Base-by-base conservation (phyloP, 495 filamentous ascomycete genomes). In the Saxophila tyrrhenica region DNA sequence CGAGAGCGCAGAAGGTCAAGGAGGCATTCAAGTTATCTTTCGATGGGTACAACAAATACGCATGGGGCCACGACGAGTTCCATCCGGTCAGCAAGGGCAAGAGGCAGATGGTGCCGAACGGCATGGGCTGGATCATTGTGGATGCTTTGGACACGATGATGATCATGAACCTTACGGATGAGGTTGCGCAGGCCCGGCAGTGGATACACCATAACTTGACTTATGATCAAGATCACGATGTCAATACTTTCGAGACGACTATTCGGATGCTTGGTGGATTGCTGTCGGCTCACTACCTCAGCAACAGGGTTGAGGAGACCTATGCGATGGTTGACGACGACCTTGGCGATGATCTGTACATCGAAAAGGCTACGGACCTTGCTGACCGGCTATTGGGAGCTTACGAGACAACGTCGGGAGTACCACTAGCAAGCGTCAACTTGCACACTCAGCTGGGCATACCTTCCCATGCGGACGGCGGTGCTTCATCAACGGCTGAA, bases 211-310 rank as follows among this genome's bases (percentile, higher is more conserved):
- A 79, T 11, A 79, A 78, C 1, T 71, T 97, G 51, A 80, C 79
- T 16, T 97, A 94, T 67, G 81, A 95, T 52, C 87, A 95, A 63
- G 76, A 95, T 58, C 88, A 94, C 58, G 88, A 97, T 61, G 94
- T 99, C 39, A 97, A 85, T 68, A 96, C 89, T 0, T 99, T 99
- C 63, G 92, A 99, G 67, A 97, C 92, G 0, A 97, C 91, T 0
- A 99, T 97, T 58, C 86, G 94, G 53, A 96, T 99, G 90, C 70
- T 99, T 29, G 92, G 92, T 20, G 92, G 92, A 2, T 76, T 99
- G 19, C 75, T 99, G 17, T 95, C 92, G 9, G 92, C 92, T 20
- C 89, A 99, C 63, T 95, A 96, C 65, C 78, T 99, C 3, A 90
- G 87, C 20, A 86, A 80, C 0, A 48, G 22, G 15, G 62, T 70